Evolutionary conservation across 2,329 filamentous ascomycete genomes (phyloP), one percentile per base, ranked within the genome.

Genomic region (Beauveria bassiana): DNA sequence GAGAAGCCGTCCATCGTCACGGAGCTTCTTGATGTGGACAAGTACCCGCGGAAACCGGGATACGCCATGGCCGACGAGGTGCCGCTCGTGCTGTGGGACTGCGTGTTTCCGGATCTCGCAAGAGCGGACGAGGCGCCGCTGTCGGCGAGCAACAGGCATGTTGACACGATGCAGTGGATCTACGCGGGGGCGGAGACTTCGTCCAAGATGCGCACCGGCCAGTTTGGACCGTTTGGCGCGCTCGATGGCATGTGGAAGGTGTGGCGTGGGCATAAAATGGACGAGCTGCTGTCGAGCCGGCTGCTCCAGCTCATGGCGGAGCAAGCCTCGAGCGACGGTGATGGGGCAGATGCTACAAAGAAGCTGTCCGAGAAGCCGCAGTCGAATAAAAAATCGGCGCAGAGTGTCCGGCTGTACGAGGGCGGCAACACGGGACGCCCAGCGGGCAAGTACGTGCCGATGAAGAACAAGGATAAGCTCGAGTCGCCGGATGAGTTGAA

Each of bases 31-130:
- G 89, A 98, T 71, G 78, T 90, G 9, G 69, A 78, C 31, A 82
- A 81, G 65, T 87, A 87, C 68, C 91, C 93, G 2, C 77, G 85
- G n/a, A 87, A 88, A 65, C 95, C 95, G 1, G 85, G 84, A 64
- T 99, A 98, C 75, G 85, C 89, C 70, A 96, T 99, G 86, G 95
- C 95, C 1, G 87, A 88, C 55, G 93, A 98, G 71, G 84, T 87
- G 28, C 93, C 95, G 2, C 82, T 99, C 9, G 95, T 98, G 18
- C 83, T 99, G 6, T 98, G 93, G 93, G 91, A 98, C 75, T 98
- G 93, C 74, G 81, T 96, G 40, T 99, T 97, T 73, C 91, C 50
- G 70, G 79, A 62, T 61, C 67, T 61, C 63, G 65, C 65, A 45
- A 68, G 71, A 16, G 73, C 75, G 52, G 73, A 77, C 51, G 58